Percentiles rank a stretch among this genome's conserved stretches.
Evolutionary conservation across 2,329 filamentous ascomycete genomes (phyloP).

Genomic region (Hymenoscyphus fructigenus): DNA sequence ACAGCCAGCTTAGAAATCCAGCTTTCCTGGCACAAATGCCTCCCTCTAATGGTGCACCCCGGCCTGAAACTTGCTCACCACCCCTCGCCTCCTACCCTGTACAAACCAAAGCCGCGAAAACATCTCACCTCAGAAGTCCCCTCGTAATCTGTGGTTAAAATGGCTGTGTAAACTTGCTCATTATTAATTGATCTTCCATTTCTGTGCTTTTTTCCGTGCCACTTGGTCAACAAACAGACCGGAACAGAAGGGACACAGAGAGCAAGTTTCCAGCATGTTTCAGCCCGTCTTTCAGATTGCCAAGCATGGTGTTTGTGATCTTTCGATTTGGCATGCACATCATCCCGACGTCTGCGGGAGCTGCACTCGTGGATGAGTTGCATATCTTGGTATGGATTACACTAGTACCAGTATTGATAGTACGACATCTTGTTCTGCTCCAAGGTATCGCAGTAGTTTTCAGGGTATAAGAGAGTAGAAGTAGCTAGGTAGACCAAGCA

Average conservation of each 20-base stretch:
- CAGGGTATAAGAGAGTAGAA: too few relatives aligned
- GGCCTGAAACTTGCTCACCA: not conserved
- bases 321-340: not conserved
- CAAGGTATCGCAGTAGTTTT: too few relatives aligned
- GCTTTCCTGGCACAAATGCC: too few relatives aligned
- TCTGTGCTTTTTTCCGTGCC: not conserved
- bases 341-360: too few relatives aligned
- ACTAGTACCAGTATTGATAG: too few relatives aligned
- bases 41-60: not conserved
- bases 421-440: too few relatives aligned
- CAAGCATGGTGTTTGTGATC: not conserved
- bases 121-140: not conserved
- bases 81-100: not conserved
- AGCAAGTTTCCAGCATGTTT: not conserved
- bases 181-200: not conserved
- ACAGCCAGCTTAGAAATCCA: not conserved
- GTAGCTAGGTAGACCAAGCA: too few relatives aligned
- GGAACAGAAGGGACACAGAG: too few relatives aligned
- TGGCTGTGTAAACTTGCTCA: not conserved
- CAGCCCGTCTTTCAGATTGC: not conserved
- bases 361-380: too few relatives aligned
- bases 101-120: not conserved
- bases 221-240: not conserved
- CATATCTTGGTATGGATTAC: too few relatives aligned
- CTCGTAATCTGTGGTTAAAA: not conserved